Evolutionary conservation across 371 early-diverging fungal genomes (phyloP), one percentile per base, ranked within the genome.

Genomic region (Rhizomucor miehei): DNA sequence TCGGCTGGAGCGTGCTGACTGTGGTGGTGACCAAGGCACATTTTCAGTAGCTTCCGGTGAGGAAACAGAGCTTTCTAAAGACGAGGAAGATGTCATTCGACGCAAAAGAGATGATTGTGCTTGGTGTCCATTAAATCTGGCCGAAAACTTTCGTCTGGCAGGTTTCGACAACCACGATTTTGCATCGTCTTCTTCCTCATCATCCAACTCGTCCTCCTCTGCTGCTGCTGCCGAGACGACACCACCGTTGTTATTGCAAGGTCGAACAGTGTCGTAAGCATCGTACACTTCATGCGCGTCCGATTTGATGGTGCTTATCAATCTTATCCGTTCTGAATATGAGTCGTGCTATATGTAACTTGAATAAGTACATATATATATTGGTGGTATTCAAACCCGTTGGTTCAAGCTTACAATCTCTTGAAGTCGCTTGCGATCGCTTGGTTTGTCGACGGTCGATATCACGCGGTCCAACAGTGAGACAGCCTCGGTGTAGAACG

Each of bases 401-500:
- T 11, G 11, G 39, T n/a, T 11, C 39, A 38, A 10, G n/a, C 78
- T 63, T 71, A 78, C 78, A 39, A 73, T 78, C 50, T 70, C 69
- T 51, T 75, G 71, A 36, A 78, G 52, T 29, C 75, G 56, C 16
- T 51, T 62, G 19, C 63, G 57, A 52, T 78, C 78, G 29, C 64
- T 66, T 38, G 66, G 67, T 49, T 67, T 70, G 10, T 72, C 69
- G 13, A 69, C 71, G 17, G 71, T 55, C 13, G 47, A 35, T 37
- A 77, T 54, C 1, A 77, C 78, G 36, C 66, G 63, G 52, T 71
- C 65, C 35, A 78, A 52, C 21, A 78, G 54, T 13, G 56, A 43
- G 24, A 78, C 59, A 13, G 78, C 78, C 47, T 78, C 78, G 34
- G 68, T 66, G 48, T 78, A 78, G 1, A 75, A 68, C 21, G 61